Conservation (phyloP, 2,329 filamentous ascomycete species). For the Rhynchosporium secalis region DNA sequence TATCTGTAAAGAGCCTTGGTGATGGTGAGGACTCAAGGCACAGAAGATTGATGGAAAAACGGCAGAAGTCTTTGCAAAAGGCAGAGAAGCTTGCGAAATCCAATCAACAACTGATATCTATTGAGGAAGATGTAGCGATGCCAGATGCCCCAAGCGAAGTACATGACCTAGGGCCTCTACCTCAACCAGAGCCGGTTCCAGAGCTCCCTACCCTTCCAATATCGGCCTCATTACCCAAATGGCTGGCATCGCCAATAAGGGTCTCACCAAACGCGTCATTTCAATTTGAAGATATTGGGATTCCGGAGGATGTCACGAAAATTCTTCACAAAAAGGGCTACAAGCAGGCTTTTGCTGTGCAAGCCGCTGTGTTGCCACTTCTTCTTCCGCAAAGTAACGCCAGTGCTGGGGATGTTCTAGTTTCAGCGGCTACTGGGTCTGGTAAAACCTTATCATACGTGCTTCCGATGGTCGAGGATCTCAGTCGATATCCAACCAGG, state of each 20-base stretch:
- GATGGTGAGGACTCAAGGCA: conserved; percentile 28
- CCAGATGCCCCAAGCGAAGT: conserved; percentile 46
- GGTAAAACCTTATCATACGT: conserved; percentile 94
- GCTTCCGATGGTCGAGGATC: conserved; percentile 76
- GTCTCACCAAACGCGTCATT: conserved; percentile 60
- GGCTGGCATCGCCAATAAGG: conserved; percentile 75
- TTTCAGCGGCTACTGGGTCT: conserved; percentile 91
- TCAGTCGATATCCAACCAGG: conserved; percentile 65
- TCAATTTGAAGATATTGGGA: conserved; percentile 64
- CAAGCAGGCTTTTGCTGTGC: conserved; percentile 72
- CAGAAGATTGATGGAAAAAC: conserved; percentile 55
- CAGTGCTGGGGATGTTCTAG: conserved; percentile 74
- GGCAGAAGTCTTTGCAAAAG: conserved; percentile 55
- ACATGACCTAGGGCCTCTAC: conserved; percentile 77
- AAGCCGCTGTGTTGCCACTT: conserved; percentile 77
- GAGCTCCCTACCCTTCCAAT: conserved; percentile 59
- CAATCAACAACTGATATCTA: conserved; percentile 38
- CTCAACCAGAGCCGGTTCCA: conserved; percentile 68
- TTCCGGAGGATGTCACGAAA: conserved; percentile 59
- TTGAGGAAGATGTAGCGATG: conserved; percentile 35
- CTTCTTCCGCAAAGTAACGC: conserved; percentile 63
- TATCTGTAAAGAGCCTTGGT: background rate
- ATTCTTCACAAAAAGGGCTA: conserved; percentile 69
- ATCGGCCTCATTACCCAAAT: conserved; percentile 78
- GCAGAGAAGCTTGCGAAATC: conserved; percentile 45